These are phyloP conservation scores for Aspergillus latus DNA, from an alignment of 2,329 filamentous ascomycete genomes.

Conservation along the genomic window DNA sequence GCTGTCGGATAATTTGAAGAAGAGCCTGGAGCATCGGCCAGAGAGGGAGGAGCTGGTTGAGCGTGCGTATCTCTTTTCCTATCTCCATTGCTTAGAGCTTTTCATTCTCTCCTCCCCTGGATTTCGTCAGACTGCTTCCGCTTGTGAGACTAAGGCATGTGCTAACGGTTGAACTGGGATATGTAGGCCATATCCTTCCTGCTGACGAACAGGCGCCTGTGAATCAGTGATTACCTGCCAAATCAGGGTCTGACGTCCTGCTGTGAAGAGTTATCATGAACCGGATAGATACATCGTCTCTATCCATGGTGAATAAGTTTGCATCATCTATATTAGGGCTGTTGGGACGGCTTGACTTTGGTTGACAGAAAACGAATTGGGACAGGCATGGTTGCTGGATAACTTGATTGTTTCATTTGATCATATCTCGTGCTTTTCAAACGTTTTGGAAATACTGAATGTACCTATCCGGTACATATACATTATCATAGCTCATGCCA, in stretches of 20 bases:
- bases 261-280: not conserved
- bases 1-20: constrained; percentile 63
- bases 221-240: not conserved
- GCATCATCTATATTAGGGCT: not conserved
- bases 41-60: constrained; percentile 72
- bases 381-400: not conserved
- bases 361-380: not conserved
- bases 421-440: too few relatives aligned
- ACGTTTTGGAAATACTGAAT: not conserved
- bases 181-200: constrained; percentile 67
- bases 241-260: too few relatives aligned
- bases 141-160: too few relatives aligned
- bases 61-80: not conserved
- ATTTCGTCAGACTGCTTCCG: too few relatives aligned
- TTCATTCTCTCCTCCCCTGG: too few relatives aligned
- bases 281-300: not conserved
- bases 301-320: not conserved
- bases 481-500: constrained; percentile 4
- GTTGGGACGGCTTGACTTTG: not conserved
- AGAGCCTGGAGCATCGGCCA: constrained; percentile 62
- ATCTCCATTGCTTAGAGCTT: not conserved
- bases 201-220: constrained; percentile 1
- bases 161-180: constrained; percentile 5
- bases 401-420: not conserved
- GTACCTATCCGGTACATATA: not conserved